Percentiles rank a stretch among this genome's conserved stretches.
Evolutionary conservation across 2,329 filamentous ascomycete genomes (phyloP).

Genomic region (Monilinia laxa): DNA sequence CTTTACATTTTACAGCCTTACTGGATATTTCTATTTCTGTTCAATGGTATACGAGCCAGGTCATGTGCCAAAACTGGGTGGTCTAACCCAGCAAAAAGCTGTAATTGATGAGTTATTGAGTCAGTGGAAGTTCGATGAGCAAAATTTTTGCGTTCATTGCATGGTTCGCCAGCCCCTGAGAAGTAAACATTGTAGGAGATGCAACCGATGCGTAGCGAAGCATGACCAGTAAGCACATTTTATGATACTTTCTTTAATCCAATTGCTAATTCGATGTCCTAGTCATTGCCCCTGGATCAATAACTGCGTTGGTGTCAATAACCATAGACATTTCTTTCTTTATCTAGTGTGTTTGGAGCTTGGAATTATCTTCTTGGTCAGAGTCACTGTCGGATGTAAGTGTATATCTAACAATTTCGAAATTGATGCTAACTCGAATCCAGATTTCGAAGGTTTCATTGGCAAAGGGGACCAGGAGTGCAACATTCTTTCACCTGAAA

Average conservation of each 20-base stretch:
- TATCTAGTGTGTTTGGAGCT: constrained; percentile 78
- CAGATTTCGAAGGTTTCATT: constrained; percentile 64
- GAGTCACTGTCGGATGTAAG: constrained; percentile 71
- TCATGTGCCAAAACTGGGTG: constrained; percentile 86
- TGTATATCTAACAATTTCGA: constrained; percentile 13
- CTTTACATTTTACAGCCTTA: constrained; percentile 60
- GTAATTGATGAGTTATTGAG: constrained; percentile 84
- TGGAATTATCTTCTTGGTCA: constrained; percentile 71
- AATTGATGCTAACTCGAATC: constrained; percentile 34
- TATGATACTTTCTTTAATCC: background rate
- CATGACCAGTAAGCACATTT: constrained; percentile 80
- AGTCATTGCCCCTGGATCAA: constrained; percentile 98
- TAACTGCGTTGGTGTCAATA: constrained; percentile 94
- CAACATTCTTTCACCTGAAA: constrained; percentile 68
- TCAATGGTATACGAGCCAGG: constrained; percentile 89
- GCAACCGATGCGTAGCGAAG: constrained; percentile 89
- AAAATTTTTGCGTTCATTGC: constrained; percentile 90
- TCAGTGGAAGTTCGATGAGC: constrained; percentile 86
- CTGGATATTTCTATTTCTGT: constrained; percentile 80
- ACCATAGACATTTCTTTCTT: constrained; percentile 91
- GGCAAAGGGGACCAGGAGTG: constrained; percentile 58
- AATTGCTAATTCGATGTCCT: background rate
- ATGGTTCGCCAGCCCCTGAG: constrained; percentile 91
- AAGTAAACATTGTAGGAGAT: constrained; percentile 93
- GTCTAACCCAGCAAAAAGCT: constrained; percentile 84